Evolutionary conservation across 2,329 filamentous ascomycete species (phyloP), one percentile per base, ranked within the genome.

Genomic region (Dothistroma pini): DNA sequence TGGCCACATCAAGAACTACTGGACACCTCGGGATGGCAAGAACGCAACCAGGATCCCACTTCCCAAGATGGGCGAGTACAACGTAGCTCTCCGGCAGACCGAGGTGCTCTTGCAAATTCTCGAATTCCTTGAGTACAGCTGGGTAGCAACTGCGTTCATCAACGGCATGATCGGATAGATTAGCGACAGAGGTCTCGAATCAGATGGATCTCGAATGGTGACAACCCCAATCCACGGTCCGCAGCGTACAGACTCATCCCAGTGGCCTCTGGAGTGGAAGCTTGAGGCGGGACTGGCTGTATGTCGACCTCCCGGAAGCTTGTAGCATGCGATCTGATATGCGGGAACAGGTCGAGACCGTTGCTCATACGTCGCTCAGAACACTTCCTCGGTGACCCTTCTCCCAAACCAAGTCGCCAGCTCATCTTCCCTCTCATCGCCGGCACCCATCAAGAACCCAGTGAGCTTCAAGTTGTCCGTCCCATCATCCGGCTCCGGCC

Each of bases 351-450:
- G 25, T 29, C 25, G 25, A 29, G 25, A 3, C 25, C 6, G 25
- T 29, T 29, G 25, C 25, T 29, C 25, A 29, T 29, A 29, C 6
- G 25, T 29, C 48, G 12, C 51, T 74, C 69, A 95, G 70, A 95
- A 91, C 21, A 89, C 85, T 66, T 89, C 88, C 60, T 88, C 77
- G 1, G 85, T 84, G 9, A 85, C 84, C n/a, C 86, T 81, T 59
- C 82, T 86, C 2, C 93, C 93, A 77, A 91, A 97, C 93, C 93
- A 97, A 29, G 83, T 81, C 0, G 85, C 86, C 58, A 96, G 75
- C 75, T 96, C 91, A 73, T 86, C 85, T 4, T 75, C 80, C 52
- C 68, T 80, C 64, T 75, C 80, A 16, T 77, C 75, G 65, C 75
- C 68, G 60, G 71, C 72, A 58, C 75, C 77, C 14, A 79, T 64